phyloP scores from a whole-genome alignment of 2,329 filamentous ascomycete species.

The Paecilomyces dactylethromorphus region DNA sequence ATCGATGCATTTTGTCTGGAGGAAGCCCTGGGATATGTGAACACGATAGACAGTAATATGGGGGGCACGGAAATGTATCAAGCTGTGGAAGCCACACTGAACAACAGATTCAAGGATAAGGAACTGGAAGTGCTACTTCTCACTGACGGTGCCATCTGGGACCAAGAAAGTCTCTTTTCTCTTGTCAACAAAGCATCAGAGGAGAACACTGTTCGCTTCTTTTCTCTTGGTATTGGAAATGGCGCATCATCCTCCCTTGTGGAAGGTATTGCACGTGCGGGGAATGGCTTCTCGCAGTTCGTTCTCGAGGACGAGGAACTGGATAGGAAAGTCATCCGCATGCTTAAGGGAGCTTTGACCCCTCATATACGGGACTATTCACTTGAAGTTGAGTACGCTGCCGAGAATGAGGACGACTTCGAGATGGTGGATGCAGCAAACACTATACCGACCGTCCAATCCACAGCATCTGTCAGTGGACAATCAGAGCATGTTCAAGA shows the following conservation, averaged over 20 bases:
- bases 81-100: constrained; percentile 43
- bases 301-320: constrained; percentile 60
- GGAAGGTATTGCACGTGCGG: constrained; percentile 52
- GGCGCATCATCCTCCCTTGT: constrained; percentile 51
- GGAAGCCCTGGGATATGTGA: constrained; percentile 37
- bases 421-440: constrained; percentile 55
- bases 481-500: constrained; percentile 10
- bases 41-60: constrained; percentile 39
- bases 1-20: constrained; percentile 42
- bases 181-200: constrained; percentile 41
- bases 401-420: constrained; percentile 45
- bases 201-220: constrained; percentile 46
- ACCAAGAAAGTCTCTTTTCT: constrained; percentile 42
- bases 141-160: constrained; percentile 51
- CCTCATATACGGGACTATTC: constrained; percentile 60
- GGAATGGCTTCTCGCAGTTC: constrained; percentile 56
- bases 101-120: constrained; percentile 39
- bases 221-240: constrained; percentile 49
- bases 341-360: constrained; percentile 64
- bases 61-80: constrained; percentile 50
- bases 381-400: constrained; percentile 56
- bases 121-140: constrained; percentile 50
- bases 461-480: constrained; percentile 3
- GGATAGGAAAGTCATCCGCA: constrained; percentile 62
- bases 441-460: constrained; percentile 3